Conservation (phyloP, 129 eudicot genomes). For the Oenanthe sinensis region DNA sequence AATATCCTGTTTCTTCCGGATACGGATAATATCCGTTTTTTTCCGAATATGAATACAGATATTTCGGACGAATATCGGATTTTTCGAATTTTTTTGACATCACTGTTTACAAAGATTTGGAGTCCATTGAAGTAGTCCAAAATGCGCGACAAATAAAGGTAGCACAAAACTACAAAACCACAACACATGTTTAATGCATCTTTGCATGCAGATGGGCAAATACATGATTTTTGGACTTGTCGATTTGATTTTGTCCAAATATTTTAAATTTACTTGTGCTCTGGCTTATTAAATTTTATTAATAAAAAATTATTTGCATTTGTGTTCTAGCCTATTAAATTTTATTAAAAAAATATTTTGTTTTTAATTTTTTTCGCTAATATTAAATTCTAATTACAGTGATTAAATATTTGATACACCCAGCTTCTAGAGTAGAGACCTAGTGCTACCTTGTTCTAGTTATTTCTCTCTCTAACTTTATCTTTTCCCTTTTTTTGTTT, state of each 20-base stretch:
- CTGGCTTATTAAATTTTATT: too few relatives aligned
- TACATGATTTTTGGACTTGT: background rate
- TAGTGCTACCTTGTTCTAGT: background rate
- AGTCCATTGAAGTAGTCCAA: background rate
- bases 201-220: background rate
- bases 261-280: too few relatives aligned
- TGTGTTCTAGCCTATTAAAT: too few relatives aligned
- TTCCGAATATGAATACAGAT: too few relatives aligned
- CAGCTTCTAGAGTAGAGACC: background rate
- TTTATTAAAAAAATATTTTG: too few relatives aligned
- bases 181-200: background rate
- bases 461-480: background rate
- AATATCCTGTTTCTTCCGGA: too few relatives aligned
- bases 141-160: background rate
- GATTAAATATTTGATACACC: background rate
- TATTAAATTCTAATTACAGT: background rate
- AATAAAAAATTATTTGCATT: too few relatives aligned
- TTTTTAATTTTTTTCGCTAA: too few relatives aligned
- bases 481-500: background rate
- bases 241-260: background rate
- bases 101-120: too few relatives aligned
- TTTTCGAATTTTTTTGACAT: too few relatives aligned
- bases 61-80: too few relatives aligned
- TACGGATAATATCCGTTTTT: too few relatives aligned
- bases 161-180: background rate